phyloP scores from a whole-genome alignment of 192 early-diverging fungal species.

The Spinellus fusiger region DNA sequence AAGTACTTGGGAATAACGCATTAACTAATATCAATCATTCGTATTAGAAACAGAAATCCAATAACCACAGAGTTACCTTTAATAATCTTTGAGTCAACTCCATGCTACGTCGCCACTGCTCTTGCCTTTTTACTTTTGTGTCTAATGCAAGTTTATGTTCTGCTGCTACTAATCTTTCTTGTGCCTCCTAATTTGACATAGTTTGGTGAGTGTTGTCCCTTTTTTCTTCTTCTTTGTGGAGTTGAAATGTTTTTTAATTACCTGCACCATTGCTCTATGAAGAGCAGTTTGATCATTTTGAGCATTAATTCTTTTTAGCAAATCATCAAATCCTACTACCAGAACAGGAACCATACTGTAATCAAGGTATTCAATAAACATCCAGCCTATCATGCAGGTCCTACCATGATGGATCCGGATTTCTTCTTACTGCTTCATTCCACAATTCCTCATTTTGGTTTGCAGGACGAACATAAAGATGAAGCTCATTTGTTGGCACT shows the following conservation, averaged over 20 bases:
- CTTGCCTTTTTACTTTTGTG: constrained; percentile 65
- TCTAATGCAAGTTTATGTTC: constrained; percentile 66
- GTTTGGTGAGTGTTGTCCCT: no score
- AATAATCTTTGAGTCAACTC: constrained; percentile 72
- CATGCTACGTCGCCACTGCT: constrained; percentile 72
- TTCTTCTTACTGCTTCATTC: constrained; percentile 78
- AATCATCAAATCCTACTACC: constrained; percentile 85
- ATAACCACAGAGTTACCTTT: constrained; percentile 38
- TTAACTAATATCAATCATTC: constrained; percentile 57
- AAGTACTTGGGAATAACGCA: constrained; percentile 82
- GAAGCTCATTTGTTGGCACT: constrained; percentile 80
- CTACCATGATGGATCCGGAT: constrained; percentile 83
- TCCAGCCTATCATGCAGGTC: neutral
- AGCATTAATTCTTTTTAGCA: constrained; percentile 77
- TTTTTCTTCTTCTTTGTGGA: no score
- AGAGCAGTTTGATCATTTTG: constrained; percentile 65
- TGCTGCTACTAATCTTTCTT: constrained; percentile 50
- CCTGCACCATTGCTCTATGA: constrained; percentile 66
- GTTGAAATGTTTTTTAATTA: constrained; percentile 25
- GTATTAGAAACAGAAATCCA: constrained; percentile 22
- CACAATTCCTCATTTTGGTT: constrained; percentile 67
- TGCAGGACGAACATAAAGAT: constrained; percentile 66
- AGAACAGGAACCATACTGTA: constrained; percentile 86
- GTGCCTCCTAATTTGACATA: constrained; percentile 44
- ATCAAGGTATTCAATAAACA: neutral